Conservation (phyloP, 1,284 basidiomycete species). For the Chalciporus piperatoides region DNA sequence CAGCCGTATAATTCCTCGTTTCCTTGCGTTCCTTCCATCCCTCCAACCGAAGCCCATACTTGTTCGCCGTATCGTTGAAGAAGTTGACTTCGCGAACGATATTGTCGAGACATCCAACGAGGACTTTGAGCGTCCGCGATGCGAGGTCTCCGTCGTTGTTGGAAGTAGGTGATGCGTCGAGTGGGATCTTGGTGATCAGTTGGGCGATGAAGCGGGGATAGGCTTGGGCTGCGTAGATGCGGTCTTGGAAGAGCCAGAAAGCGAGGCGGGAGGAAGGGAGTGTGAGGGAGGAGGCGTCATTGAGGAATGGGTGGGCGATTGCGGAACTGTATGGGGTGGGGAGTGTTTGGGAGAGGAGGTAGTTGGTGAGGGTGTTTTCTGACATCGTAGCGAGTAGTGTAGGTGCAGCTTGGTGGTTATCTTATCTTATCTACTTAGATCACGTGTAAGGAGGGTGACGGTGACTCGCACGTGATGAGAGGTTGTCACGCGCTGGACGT, state of each 20-base stretch:
- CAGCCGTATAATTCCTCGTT: slow-evolving; percentile 66
- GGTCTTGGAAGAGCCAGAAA: slow-evolving; percentile 63
- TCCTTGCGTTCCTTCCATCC: slow-evolving; percentile 55
- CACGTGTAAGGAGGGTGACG: background rate
- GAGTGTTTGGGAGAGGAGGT: slow-evolving; percentile 37
- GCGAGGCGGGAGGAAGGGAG: slow-evolving; percentile 47
- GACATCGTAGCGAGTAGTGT: no score
- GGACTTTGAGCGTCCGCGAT: slow-evolving; percentile 44
- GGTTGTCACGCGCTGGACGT: background rate
- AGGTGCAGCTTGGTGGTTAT: no score
- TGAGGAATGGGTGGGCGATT: slow-evolving; percentile 54
- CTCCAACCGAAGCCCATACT: slow-evolving; percentile 43
- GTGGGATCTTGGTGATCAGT: slow-evolving; percentile 52
- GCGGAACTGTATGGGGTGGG: slow-evolving; percentile 43
- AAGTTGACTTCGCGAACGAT: slow-evolving; percentile 59
- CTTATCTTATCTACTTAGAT: no score
- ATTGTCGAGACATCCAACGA: slow-evolving; percentile 53
- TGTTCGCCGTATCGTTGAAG: slow-evolving; percentile 50
- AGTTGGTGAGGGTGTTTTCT: slow-evolving; percentile 11
- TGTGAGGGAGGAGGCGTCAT: slow-evolving; percentile 46
- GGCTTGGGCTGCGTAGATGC: slow-evolving; percentile 65
- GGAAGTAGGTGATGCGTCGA: slow-evolving; percentile 29
- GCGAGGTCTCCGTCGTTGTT: slow-evolving; percentile 25
- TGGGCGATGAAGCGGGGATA: slow-evolving; percentile 61
- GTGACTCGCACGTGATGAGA: background rate